These are phyloP conservation scores for Euphorbia pulcherrima DNA, from an alignment of 345 rosid genomes.

Conservation along the genomic window DNA sequence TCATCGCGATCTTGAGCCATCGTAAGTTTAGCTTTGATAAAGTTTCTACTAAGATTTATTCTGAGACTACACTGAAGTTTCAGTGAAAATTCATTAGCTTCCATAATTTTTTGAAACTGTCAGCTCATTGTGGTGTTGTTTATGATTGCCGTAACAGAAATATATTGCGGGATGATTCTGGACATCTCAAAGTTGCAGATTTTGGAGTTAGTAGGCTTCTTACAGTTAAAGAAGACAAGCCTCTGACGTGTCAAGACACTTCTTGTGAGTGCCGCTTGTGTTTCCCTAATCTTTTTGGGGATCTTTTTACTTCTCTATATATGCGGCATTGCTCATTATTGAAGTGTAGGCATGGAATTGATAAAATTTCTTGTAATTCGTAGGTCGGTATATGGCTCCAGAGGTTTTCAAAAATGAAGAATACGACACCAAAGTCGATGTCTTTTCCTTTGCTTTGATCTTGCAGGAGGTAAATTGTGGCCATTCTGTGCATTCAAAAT, in stretches of 20 bases:
- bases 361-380: slow-evolving; percentile 11
- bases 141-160: slow-evolving; percentile 53
- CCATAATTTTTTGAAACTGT: slow-evolving; percentile 33
- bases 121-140: slow-evolving; percentile 32
- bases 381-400: slow-evolving; percentile 86
- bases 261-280: slow-evolving; percentile 53
- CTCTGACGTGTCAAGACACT: slow-evolving; percentile 54
- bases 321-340: background rate
- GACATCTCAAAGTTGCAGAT: slow-evolving; percentile 94
- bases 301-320: background rate
- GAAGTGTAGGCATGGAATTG: slow-evolving; percentile 7
- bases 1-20: slow-evolving; percentile 98
- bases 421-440: slow-evolving; percentile 90
- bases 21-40: slow-evolving; percentile 51
- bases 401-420: slow-evolving; percentile 67
- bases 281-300: background rate
- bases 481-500: background rate
- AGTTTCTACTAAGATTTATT: background rate
- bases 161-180: slow-evolving; percentile 87
- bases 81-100: slow-evolving; percentile 22
- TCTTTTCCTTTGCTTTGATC: slow-evolving; percentile 87
- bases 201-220: slow-evolving; percentile 93
- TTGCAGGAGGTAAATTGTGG: slow-evolving; percentile 64
- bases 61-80: slow-evolving; percentile 4
- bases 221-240: slow-evolving; percentile 77